Evolutionary conservation across 495 filamentous ascomycete genomes (phyloP), one percentile per base, ranked within the genome.

Genomic region (Hyphodiscus hymeniophilus): DNA sequence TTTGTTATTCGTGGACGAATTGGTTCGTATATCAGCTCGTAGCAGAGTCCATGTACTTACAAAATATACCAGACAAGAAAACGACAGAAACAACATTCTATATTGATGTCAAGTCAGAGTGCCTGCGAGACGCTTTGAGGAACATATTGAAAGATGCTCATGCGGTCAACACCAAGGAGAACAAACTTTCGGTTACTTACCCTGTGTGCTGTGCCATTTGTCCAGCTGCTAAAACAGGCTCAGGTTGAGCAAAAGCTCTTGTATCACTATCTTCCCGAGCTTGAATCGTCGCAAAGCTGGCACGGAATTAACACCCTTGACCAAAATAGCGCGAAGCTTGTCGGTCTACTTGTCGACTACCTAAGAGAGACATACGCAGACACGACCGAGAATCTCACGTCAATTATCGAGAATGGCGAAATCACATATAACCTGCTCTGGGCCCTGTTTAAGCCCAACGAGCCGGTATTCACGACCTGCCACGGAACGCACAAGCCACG

Each of bases 1-100:
- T 95, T 94, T 66, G 86, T 85, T 21, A 84, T 94, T 7, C 79
- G 87, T 7, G 22, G 7, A 10, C 39, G 40, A 3, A 38, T 44
- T 38, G 40, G 48, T 45, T 7, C 36, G 48, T 44, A 44, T 7
- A 1, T 20, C 10, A 47, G 18, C 22, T 24, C 45, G 2, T 22
- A 12, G 4, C 12, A 15, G 8, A 24, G 7, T 16, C 15, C 34
- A 24, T 21, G 7, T 17, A 44, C n/a, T 30, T 12, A 39, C 20
- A 11, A 17, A 7, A 28, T 12, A 10, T 39, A 8, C 38, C 42
- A 49, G 51, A 54, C 31, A 45, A 24, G 45, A 33, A 44, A 8
- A 49, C 45, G 31, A 48, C 38, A 28, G 47, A 45, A 0, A 8
- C 39, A 7, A 55, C 33, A 15, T 46, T 2, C 23, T 45, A 45